Base-by-base conservation (phyloP, 129 eudicot species). In the Tagetes patula region DNA sequence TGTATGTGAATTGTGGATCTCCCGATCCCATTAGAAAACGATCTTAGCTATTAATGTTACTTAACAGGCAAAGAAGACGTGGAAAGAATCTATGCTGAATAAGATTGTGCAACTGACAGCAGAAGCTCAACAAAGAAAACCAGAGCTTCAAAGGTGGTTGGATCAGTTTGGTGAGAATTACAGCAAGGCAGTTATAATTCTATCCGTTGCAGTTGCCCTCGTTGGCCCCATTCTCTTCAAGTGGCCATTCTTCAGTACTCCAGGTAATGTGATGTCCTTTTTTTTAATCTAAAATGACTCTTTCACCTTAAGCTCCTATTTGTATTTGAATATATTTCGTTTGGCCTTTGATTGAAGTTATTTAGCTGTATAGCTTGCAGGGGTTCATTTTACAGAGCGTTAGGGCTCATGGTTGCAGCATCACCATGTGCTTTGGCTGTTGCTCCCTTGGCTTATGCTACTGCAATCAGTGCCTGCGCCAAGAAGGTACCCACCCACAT, bases 361-460 rank as follows among this genome's bases (percentile, higher is more conserved):
- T 67, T 64, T 79, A 40, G 64, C 71, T 72, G 71, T 86, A 73
- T 79, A 94, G 99, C 69, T 81, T 94, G 97, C 86, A 88, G 99
- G 84, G 99, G 99, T 67, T 94, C 99, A 42, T 77, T 94, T 68
- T 94, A 94, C 75, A 74, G 99, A 65, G 99, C 99, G 39, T 66
- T 94, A 83, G 99, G 99, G 66, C 97, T 94, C 67, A 94, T 94
- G 99, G 99, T 94, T 76, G 99, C 99, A 71, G 99, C 97, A 34
- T 94, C 99, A 72, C 99, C 99, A 4, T 94, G 99, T 80, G 99
- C 99, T 30, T 83, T 94, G 82, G 99, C 99, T 80, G 99, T 90
- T 41, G 97, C 99, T 70, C 99, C 99, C 5, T 73, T 94, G 79
- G 96, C 91, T 37, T 94, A 94, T 80, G 99, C 99, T 36, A 94